Conservation (phyloP, 2,329 filamentous ascomycete species). For the Epichloe hybrida region DNA sequence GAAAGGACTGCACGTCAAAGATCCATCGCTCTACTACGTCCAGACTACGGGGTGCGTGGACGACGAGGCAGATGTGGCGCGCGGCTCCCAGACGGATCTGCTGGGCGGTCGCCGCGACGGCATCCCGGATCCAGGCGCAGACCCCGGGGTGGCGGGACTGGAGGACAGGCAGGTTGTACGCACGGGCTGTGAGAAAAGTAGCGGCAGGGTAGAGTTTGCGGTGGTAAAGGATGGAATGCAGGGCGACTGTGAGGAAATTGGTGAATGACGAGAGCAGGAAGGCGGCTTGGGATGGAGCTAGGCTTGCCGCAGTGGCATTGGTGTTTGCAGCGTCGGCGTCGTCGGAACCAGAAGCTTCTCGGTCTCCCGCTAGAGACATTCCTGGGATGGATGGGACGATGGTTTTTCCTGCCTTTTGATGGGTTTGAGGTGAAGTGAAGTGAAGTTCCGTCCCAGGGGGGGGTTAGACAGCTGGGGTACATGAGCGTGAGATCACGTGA, state of each 20-base stretch:
- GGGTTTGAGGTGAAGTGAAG: too few species aligned
- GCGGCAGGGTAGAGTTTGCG: conserved; percentile 63
- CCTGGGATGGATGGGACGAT: not conserved
- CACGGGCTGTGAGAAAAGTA: conserved; percentile 66
- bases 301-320: conserved; percentile 7
- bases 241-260: conserved; percentile 67
- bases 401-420: too few species aligned
- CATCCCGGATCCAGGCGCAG: conserved; percentile 74
- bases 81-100: conserved; percentile 50
- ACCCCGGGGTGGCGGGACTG: conserved; percentile 79
- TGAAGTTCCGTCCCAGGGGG: too few species aligned
- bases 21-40: conserved; percentile 47
- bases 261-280: conserved; percentile 55
- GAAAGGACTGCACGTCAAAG: conserved; percentile 42
- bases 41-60: conserved; percentile 27
- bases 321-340: not conserved
- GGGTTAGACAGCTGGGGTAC: not conserved
- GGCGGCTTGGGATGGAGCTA: conserved; percentile 23
- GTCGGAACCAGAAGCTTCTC: not conserved
- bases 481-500: not conserved
- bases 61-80: conserved; percentile 32
- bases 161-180: conserved; percentile 72
- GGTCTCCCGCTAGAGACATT: not conserved
- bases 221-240: conserved; percentile 79
- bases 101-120: conserved; percentile 54